Evolutionary conservation across 305 asterid genomes (phyloP).

Genomic region (Fraxinus baroniana): DNA sequence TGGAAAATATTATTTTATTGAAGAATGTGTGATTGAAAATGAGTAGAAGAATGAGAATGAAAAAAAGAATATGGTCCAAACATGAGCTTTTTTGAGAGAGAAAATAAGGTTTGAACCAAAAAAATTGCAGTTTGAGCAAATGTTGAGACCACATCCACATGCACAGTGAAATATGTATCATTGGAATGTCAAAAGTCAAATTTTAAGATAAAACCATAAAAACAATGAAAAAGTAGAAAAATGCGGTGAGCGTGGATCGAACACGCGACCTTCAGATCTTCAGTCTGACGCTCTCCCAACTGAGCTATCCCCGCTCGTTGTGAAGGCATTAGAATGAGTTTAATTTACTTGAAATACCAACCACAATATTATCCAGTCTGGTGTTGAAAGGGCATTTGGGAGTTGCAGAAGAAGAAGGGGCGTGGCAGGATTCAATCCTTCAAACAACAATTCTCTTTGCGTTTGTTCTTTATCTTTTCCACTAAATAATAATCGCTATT

Average conservation of each 20-base stretch:
- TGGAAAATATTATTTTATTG: too few species aligned
- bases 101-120: not conserved
- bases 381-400: not conserved
- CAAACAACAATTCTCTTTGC: conserved; percentile 50
- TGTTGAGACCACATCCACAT: not conserved
- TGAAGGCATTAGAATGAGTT: fast-evolving
- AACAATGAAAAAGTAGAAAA: not conserved
- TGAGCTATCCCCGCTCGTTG: conserved; percentile 79
- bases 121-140: not conserved
- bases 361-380: not conserved
- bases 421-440: conserved; percentile 38
- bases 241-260: conserved; percentile 92
- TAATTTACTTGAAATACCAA: not conserved
- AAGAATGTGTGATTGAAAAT: too few species aligned
- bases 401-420: conserved; percentile 36
- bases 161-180: not conserved
- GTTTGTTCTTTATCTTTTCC: conserved; percentile 27
- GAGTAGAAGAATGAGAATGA: too few species aligned
- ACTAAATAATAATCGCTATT: not conserved
- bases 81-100: not conserved
- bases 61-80: too few species aligned
- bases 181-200: not conserved
- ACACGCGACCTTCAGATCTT: conserved; percentile 93
- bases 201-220: not conserved
- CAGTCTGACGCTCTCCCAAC: conserved; percentile 98